A percentile compares a stretch with the other conserved stretches of the same genome.
Evolutionary conservation across 345 rosid genomes (phyloP).

Genomic region (Barbarea vulgaris): DNA sequence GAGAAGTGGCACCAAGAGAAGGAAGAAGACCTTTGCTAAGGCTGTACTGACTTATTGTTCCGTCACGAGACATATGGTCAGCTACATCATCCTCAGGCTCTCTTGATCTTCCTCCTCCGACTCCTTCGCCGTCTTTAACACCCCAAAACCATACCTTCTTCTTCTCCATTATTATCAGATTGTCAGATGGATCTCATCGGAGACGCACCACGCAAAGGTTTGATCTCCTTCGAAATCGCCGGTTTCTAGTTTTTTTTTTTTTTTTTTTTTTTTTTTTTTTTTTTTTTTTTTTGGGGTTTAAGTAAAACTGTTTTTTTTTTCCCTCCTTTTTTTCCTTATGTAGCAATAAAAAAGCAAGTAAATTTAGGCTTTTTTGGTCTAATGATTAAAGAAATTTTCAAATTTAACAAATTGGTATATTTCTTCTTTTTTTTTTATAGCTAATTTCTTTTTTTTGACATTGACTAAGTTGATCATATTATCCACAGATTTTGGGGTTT

Average conservation of each 20-base stretch:
- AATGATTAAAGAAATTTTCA: not conserved
- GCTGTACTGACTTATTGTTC: constrained; percentile 62
- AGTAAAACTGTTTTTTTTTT: not conserved
- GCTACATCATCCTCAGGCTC: constrained; percentile 28
- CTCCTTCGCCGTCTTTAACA: constrained; percentile 2
- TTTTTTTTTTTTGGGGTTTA: too few species aligned
- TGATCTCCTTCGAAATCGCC: not conserved
- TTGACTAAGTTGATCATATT: too few species aligned
- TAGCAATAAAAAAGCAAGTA: not conserved
- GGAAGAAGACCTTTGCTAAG: constrained; percentile 66
- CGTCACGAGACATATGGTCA: constrained; percentile 44
- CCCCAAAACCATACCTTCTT: constrained; percentile 44
- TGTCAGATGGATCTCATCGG: not conserved
- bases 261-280: not conserved
- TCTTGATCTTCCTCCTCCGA: not conserved
- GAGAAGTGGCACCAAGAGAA: constrained; percentile 62
- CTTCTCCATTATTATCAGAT: constrained; percentile 24
- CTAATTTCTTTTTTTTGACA: not conserved
- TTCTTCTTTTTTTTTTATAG: not conserved
- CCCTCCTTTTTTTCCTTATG: not conserved
- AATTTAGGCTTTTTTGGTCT: not conserved
- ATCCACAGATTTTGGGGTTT: not conserved
- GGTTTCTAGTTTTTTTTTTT: constrained; percentile 11
- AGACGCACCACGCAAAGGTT: not conserved
- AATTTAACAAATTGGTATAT: not conserved